phyloP scores from a whole-genome alignment of 2,329 filamentous ascomycete species.

The Fusarium denticulatum region DNA sequence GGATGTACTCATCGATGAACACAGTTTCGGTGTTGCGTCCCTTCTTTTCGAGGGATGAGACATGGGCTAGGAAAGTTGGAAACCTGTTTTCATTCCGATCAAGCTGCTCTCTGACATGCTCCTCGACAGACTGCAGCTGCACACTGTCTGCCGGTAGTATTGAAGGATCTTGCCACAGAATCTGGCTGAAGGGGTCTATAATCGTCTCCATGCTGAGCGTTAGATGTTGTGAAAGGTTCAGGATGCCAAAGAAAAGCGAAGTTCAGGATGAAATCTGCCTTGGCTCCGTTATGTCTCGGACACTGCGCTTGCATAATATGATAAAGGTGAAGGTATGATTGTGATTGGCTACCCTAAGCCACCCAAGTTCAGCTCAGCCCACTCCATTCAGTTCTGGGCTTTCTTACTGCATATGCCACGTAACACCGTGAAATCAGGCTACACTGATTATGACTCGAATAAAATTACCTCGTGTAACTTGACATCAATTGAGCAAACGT shows the following conservation, averaged over 20 bases:
- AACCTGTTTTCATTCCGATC: background rate
- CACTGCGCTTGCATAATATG: background rate
- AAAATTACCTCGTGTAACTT: background rate
- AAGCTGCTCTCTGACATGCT: background rate
- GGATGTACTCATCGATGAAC: background rate
- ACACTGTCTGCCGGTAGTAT: fast-evolving
- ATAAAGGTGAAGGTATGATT: fast-evolving
- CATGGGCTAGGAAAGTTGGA: background rate
- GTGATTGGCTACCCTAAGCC: background rate
- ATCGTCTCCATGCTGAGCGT: background rate
- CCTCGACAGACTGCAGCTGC: fast-evolving
- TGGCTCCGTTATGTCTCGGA: background rate
- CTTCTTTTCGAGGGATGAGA: background rate
- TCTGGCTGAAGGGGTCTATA: background rate
- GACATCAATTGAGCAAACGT: fast-evolving
- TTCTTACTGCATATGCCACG: background rate
- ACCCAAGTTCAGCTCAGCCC: background rate
- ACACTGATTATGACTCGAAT: background rate
- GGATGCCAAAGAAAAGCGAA: fast-evolving
- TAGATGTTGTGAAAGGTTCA: fast-evolving
- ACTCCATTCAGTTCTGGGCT: background rate
- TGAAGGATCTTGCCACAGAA: background rate
- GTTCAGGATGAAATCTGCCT: background rate
- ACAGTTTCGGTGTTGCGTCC: background rate
- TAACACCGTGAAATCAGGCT: background rate